These are phyloP conservation scores for Microsporum ferrugineum DNA, from an alignment of 2,329 filamentous ascomycete species.

Conservation along the genomic window DNA sequence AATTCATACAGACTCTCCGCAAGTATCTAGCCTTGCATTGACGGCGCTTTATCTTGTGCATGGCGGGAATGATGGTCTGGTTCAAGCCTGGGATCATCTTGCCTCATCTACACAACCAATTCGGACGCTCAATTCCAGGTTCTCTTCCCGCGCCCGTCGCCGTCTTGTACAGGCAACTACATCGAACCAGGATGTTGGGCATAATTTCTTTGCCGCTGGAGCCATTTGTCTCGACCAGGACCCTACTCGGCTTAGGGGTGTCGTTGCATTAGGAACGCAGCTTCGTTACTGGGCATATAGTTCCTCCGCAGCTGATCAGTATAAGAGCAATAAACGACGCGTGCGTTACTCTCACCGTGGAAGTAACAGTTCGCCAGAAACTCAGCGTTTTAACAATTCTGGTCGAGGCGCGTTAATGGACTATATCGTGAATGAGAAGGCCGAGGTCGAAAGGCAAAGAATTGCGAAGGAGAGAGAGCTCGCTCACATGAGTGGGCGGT, in stretches of 20 bases:
- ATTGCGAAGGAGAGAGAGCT: slow-evolving; percentile 55
- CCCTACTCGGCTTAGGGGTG: slow-evolving; percentile 69
- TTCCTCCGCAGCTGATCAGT: slow-evolving; percentile 61
- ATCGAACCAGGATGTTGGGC: slow-evolving; percentile 55
- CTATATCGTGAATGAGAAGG: slow-evolving; percentile 76
- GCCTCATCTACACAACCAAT: slow-evolving; percentile 68
- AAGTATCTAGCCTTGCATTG: slow-evolving; percentile 70
- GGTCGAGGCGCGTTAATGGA: slow-evolving; percentile 61
- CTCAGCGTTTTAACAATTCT: slow-evolving; percentile 48
- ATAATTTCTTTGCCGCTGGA: slow-evolving; percentile 69
- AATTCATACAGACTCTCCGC: slow-evolving; percentile 81
- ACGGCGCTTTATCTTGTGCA: slow-evolving; percentile 82
- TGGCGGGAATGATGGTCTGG: slow-evolving; percentile 86
- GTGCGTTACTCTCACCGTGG: slow-evolving; percentile 57
- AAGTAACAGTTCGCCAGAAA: slow-evolving; percentile 43
- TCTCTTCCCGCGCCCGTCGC: slow-evolving; percentile 70
- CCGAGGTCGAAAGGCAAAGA: slow-evolving; percentile 65
- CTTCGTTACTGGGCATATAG: slow-evolving; percentile 91
- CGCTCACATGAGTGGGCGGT: slow-evolving; percentile 61
- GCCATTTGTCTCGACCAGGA: slow-evolving; percentile 82
- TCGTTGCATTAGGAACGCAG: slow-evolving; percentile 76
- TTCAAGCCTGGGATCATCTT: slow-evolving; percentile 94
- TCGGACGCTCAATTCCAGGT: slow-evolving; percentile 74
- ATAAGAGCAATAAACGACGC: slow-evolving; percentile 66
- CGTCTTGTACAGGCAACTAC: slow-evolving; percentile 57